Evolutionary conservation across 805 yeast species (phyloP).

Genomic region (Maudiozyma barnettii): DNA sequence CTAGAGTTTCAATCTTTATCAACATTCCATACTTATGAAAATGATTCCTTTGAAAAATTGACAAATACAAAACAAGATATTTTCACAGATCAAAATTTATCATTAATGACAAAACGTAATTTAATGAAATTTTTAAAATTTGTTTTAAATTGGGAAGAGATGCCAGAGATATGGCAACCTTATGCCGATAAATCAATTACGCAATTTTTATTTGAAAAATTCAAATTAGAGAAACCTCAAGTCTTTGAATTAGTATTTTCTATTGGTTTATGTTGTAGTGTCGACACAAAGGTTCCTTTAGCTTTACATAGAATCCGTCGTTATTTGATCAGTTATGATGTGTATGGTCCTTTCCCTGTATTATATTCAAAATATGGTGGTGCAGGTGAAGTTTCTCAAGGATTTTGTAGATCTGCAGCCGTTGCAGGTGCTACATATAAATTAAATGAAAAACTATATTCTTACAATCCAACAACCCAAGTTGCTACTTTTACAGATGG

Average conservation of each 20-base stretch:
- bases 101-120: slow-evolving; percentile 66
- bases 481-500: slow-evolving; percentile 72
- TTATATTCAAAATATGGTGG: slow-evolving; percentile 90
- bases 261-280: slow-evolving; percentile 65
- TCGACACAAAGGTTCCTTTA: slow-evolving; percentile 53
- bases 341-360: slow-evolving; percentile 91
- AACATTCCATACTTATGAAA: slow-evolving; percentile 88
- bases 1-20: slow-evolving; percentile 85
- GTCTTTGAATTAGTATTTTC: slow-evolving; percentile 77
- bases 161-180: slow-evolving; percentile 46
- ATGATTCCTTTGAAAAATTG: slow-evolving; percentile 80
- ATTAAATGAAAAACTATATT: slow-evolving; percentile 54
- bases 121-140: slow-evolving; percentile 85
- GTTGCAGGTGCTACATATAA: slow-evolving; percentile 95
- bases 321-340: slow-evolving; percentile 74
- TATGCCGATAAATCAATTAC: slow-evolving; percentile 49
- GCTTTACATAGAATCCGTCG: slow-evolving; percentile 78
- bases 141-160: slow-evolving; percentile 59
- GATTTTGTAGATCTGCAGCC: slow-evolving; percentile 95
- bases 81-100: slow-evolving; percentile 75
- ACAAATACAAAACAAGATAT: slow-evolving; percentile 86
- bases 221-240: slow-evolving; percentile 65
- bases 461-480: slow-evolving; percentile 57
- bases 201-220: slow-evolving; percentile 51
- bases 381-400: slow-evolving; percentile 92